Conservation (phyloP, 257 asterid genomes). For the Petunia axillaris region DNA sequence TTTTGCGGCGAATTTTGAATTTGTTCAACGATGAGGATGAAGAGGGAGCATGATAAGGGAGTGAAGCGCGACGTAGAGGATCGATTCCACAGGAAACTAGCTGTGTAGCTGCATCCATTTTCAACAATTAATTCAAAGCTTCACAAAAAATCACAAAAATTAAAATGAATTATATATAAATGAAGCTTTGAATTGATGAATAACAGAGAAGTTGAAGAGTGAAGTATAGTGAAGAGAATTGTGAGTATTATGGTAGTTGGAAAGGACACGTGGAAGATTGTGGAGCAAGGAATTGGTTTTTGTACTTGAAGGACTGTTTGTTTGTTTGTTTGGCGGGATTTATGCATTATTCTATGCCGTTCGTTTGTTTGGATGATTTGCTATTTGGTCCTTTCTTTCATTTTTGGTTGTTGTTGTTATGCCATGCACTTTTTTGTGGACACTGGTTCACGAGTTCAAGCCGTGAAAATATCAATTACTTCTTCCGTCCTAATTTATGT, state of each 20-base stretch:
- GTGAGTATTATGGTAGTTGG: conserved; percentile 27
- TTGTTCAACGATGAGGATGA: background rate
- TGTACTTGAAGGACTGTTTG: conserved; percentile 31
- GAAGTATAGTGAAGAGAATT: background rate
- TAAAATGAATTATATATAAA: background rate
- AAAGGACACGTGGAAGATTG: conserved; percentile 56
- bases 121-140: conserved; percentile 44
- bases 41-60: conserved; percentile 20
- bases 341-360: conserved; percentile 25
- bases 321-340: background rate
- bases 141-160: background rate
- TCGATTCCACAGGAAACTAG: conserved; percentile 74
- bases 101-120: conserved; percentile 93
- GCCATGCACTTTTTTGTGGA: background rate
- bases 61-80: conserved; percentile 48
- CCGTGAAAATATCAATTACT: too few species aligned
- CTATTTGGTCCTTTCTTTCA: background rate
- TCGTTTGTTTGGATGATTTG: conserved; percentile 21
- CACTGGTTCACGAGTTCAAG: too few species aligned
- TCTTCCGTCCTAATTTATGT: too few species aligned
- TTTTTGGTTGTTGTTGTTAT: background rate
- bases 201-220: conserved; percentile 6
- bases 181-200: background rate
- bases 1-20: conserved; percentile 37
- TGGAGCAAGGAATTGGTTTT: conserved; percentile 43